These are phyloP conservation scores for Cocos nucifera DNA, from an alignment of 176 grass and related monocot species.

Conservation along the genomic window DNA sequence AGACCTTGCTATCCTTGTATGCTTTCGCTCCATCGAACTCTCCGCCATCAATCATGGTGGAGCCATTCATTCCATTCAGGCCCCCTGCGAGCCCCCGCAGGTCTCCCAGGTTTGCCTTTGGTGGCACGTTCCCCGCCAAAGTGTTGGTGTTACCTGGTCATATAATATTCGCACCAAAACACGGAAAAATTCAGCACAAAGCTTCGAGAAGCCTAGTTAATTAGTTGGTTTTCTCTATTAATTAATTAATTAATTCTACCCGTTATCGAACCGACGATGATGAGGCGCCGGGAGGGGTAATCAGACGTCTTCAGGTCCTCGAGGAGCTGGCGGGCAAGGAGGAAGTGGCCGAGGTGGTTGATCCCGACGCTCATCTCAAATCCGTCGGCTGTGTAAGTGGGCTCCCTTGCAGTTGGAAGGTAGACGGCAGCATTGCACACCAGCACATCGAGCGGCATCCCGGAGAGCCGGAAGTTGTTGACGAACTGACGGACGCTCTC, in stretches of 20 bases:
- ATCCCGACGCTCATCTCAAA: conserved; percentile 98
- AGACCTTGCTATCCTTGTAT: conserved; percentile 99
- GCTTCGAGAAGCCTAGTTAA: no score
- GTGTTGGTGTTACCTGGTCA: conserved; percentile 87
- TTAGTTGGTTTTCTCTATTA: no score
- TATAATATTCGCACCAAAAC: no score
- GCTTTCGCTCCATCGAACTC: conserved; percentile 93
- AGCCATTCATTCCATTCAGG: conserved; percentile 46
- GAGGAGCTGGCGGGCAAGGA: conserved; percentile 74
- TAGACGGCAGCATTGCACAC: conserved; percentile 98
- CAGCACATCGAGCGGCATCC: conserved; percentile 70
- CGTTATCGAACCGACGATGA: conserved; percentile 96
- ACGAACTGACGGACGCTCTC: conserved; percentile 92
- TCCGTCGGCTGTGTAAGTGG: conserved; percentile 75
- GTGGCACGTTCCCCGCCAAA: conserved; percentile 72
- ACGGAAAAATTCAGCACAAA: no score
- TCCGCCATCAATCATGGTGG: conserved; percentile 82
- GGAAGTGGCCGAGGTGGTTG: conserved; percentile 94
- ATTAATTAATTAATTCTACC: conserved; percentile 19
- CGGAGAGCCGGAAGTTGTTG: conserved; percentile 40
- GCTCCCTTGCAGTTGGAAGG: conserved; percentile 88
- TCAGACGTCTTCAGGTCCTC: conserved; percentile 53
- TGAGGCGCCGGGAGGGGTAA: conserved; percentile 79
- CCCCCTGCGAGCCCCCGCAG: conserved; percentile 62
- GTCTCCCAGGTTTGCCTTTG: conserved; percentile 96